Evolutionary conservation across 768 basidiomycete species (phyloP).

Genomic region (Mycena amicta): DNA sequence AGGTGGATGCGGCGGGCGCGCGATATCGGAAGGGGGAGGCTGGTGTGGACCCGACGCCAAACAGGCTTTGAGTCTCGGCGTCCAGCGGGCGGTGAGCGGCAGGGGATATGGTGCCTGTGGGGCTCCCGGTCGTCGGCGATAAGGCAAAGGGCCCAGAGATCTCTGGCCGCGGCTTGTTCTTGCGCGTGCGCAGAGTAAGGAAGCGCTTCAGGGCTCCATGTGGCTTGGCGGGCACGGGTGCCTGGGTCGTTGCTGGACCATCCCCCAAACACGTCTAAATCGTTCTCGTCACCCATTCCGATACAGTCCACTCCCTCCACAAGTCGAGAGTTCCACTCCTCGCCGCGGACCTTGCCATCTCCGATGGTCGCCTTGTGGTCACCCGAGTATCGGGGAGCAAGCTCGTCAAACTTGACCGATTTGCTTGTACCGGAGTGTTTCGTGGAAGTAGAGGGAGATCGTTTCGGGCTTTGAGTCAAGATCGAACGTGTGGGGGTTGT

Average conservation of each 20-base stretch:
- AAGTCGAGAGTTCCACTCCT: constrained; percentile 13
- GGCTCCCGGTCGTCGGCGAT: constrained; percentile 1
- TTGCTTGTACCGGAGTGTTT: constrained; percentile 43
- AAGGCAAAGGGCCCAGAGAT: constrained; percentile 24
- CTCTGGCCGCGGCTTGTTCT: constrained; percentile 18
- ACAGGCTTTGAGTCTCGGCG: constrained; percentile 5
- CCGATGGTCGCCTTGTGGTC: constrained; percentile 33
- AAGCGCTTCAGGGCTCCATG: constrained; percentile 16
- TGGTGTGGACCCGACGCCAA: constrained; percentile 3
- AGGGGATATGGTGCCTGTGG: constrained; percentile 2
- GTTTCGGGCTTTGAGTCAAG: constrained; percentile 46
- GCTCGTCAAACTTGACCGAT: constrained; percentile 65
- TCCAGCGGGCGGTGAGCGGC: neutral
- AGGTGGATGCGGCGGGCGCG: neutral
- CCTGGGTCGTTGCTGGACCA: neutral
- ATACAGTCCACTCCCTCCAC: constrained; percentile 13
- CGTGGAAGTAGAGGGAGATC: constrained; percentile 49
- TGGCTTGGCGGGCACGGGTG: neutral
- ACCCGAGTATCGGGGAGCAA: constrained; percentile 40
- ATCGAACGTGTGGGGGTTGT: constrained; percentile 50
- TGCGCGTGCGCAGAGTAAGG: constrained; percentile 15
- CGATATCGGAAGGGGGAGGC: constrained; percentile 4
- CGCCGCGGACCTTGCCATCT: constrained; percentile 21
- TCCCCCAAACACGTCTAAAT: constrained; percentile 35
- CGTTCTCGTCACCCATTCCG: constrained; percentile 30